Evolutionary conservation across 2,329 filamentous ascomycete species (phyloP).

Genomic region (Graphium sp.): DNA sequence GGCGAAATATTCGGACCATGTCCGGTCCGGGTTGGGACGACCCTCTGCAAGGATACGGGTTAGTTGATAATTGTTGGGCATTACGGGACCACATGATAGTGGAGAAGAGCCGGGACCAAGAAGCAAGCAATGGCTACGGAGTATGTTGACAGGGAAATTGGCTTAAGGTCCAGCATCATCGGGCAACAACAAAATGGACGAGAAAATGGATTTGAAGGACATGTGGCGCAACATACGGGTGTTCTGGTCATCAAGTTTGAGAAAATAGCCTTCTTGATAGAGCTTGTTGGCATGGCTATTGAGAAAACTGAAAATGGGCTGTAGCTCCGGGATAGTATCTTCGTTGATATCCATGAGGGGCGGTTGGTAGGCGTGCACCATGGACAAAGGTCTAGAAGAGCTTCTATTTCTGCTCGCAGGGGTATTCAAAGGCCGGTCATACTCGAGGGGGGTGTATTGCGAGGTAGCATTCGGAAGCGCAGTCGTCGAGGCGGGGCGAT

Average conservation of each 20-base stretch:
- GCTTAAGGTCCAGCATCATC: no score
- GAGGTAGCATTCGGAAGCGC: no score
- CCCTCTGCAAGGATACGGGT: constrained; percentile 43
- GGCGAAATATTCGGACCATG: constrained; percentile 93
- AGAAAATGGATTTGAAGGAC: background rate
- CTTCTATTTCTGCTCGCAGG: constrained; percentile 25
- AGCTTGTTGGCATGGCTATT: constrained; percentile 94
- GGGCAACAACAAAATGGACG: constrained; percentile 7
- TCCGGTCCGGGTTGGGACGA: constrained; percentile 67
- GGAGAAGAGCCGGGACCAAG: background rate
- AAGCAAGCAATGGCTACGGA: constrained; percentile 1
- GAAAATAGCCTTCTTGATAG: constrained; percentile 94
- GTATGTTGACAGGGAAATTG: constrained; percentile 1
- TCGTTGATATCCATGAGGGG: constrained; percentile 70
- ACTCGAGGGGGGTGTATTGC: constrained; percentile 13
- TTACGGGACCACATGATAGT: constrained; percentile 1
- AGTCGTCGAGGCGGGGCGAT: no score
- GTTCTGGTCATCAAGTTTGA: constrained; percentile 92
- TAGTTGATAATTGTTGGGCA: constrained; percentile 5
- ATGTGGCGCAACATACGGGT: constrained; percentile 53
- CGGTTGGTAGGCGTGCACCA: constrained; percentile 73
- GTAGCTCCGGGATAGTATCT: constrained; percentile 81
- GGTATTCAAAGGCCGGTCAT: no score
- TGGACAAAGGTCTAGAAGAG: constrained; percentile 60
- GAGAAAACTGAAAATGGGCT: constrained; percentile 83